Evolutionary conservation across 2,329 filamentous ascomycete genomes (phyloP).

Genomic region (Cephalotrichum gorgonifer): DNA sequence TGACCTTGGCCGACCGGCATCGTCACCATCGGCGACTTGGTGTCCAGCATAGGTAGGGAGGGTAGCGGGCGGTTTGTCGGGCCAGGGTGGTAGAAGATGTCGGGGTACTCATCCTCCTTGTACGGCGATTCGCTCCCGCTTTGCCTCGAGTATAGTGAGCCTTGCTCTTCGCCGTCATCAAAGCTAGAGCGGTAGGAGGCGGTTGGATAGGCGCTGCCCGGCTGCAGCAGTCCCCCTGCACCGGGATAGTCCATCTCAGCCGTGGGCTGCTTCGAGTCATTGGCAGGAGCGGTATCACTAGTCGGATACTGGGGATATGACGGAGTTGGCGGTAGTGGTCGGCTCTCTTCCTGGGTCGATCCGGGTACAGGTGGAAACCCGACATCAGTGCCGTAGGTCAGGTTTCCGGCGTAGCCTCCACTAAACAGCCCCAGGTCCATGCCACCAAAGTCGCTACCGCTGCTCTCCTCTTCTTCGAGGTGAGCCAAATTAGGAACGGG

Average conservation of each 20-base stretch:
- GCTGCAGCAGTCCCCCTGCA: slow-evolving; percentile 79
- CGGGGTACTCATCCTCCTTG: slow-evolving; percentile 66
- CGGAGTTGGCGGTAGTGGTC: slow-evolving; percentile 37
- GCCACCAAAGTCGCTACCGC: slow-evolving; percentile 61
- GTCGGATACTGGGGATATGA: slow-evolving; percentile 14
- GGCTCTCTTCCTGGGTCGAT: slow-evolving; percentile 30
- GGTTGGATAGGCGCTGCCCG: slow-evolving; percentile 33
- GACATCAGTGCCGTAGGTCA: slow-evolving; percentile 39
- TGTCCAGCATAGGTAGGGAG: slow-evolving; percentile 44
- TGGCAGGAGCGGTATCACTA: not conserved
- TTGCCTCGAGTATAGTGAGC: slow-evolving; percentile 43
- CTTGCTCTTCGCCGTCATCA: slow-evolving; percentile 80
- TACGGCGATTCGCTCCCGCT: slow-evolving; percentile 56
- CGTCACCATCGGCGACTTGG: slow-evolving; percentile 16
- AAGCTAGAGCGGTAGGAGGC: slow-evolving; percentile 70
- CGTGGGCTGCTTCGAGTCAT: not conserved
- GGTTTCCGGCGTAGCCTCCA: slow-evolving; percentile 52
- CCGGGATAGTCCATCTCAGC: slow-evolving; percentile 78
- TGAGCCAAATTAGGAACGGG: slow-evolving; percentile 24
- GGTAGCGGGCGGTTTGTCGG: slow-evolving; percentile 56
- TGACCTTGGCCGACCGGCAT: slow-evolving; percentile 24
- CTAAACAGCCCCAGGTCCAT: slow-evolving; percentile 68
- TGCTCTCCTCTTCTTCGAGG: slow-evolving; percentile 46
- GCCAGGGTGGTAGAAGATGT: slow-evolving; percentile 90
- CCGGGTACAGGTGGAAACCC: slow-evolving; percentile 27